Conservation (phyloP, 805 yeast genomes). For the Huiozyma sinensis region DNA sequence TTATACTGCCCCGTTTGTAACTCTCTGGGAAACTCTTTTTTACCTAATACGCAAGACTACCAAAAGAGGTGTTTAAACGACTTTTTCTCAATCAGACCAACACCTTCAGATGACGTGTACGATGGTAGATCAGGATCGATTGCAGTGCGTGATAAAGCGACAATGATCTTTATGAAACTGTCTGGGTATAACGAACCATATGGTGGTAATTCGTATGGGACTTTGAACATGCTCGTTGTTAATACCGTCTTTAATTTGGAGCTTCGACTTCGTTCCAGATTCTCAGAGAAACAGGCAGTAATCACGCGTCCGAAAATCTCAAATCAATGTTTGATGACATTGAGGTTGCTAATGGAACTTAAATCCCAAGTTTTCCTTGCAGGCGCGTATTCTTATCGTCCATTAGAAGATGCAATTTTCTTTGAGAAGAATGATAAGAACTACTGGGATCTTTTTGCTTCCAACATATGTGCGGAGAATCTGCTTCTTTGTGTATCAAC, state of each 20-base stretch:
- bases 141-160: conserved; percentile 7
- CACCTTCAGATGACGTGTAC: neutral
- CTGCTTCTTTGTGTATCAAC: conserved; percentile 3
- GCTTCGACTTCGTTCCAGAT: conserved; percentile 39
- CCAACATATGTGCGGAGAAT: conserved; percentile 3
- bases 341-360: conserved; percentile 40
- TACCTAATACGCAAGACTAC: conserved; percentile 43
- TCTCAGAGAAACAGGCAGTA: neutral
- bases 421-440: neutral
- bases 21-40: conserved; percentile 69
- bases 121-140: neutral
- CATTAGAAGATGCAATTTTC: conserved; percentile 1
- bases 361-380: conserved; percentile 7
- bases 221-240: conserved; percentile 31
- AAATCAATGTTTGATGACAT: conserved; percentile 46
- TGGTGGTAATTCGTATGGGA: conserved; percentile 10
- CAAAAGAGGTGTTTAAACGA: conserved; percentile 3
- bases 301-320: conserved; percentile 17
- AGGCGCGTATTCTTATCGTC: neutral
- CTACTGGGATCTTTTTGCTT: conserved; percentile 5
- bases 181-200: neutral
- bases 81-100: conserved; percentile 3
- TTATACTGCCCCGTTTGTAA: conserved; percentile 88
- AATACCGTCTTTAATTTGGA: conserved; percentile 57
- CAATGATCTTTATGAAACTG: conserved; percentile 13